Evolutionary conservation across 2,329 filamentous ascomycete species (phyloP).

Genomic region (Penicillium sp.): DNA sequence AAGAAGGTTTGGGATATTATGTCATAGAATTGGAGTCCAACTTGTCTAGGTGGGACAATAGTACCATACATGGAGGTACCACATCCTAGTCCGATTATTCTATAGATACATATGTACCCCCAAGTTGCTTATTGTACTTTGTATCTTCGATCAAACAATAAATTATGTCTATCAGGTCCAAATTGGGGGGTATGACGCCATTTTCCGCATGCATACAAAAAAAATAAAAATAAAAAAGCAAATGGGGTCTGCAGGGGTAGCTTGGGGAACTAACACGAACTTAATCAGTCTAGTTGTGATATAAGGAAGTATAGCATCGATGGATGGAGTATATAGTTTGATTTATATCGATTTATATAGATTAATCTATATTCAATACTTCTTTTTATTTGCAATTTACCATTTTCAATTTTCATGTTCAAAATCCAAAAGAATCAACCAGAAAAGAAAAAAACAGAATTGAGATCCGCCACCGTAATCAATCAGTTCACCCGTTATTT

Average conservation of each 20-base stretch:
- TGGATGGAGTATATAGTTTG: neutral
- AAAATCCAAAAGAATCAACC: neutral
- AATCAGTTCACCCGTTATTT: conserved; percentile 3
- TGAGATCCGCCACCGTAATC: conserved; percentile 9
- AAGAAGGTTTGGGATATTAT: conserved; percentile 4
- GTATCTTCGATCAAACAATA: neutral
- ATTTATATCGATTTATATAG: neutral
- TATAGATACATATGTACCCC: neutral
- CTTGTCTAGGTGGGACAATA: neutral
- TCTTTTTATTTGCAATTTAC: neutral
- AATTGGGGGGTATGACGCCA: conserved; percentile 14
- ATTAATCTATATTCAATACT: neutral
- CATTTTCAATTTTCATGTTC: neutral
- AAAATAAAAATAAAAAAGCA: neutral
- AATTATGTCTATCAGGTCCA: neutral
- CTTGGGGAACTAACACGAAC: conserved; percentile 18
- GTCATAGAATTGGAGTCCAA: conserved; percentile 2
- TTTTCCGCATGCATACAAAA: conserved; percentile 18
- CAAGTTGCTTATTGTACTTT: neutral
- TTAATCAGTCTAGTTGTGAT: conserved; percentile 12
- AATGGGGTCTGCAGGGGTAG: conserved; percentile 25
- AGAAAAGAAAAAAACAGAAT: neutral
- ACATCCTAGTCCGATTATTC: no score
- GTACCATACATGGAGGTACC: neutral
- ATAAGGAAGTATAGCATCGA: neutral